Percentiles rank a stretch among this genome's conserved stretches.
phyloP scores from a whole-genome alignment of 2,329 filamentous ascomycete species.

The Chrysoporthe cubensis region DNA sequence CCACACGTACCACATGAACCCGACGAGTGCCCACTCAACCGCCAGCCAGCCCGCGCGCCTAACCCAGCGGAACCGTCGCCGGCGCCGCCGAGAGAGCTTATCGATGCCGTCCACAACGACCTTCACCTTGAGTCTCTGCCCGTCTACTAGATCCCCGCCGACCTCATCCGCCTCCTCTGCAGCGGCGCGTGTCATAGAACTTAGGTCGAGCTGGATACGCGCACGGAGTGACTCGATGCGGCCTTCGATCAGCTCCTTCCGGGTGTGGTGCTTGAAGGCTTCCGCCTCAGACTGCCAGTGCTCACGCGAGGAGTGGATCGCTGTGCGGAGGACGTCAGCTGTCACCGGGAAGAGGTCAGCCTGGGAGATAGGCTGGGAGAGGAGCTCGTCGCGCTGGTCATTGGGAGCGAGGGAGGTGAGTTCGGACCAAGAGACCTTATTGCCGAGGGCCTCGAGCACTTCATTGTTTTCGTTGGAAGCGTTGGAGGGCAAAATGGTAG shows the following conservation, averaged over 20 bases:
- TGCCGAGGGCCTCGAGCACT: slow-evolving; percentile 31
- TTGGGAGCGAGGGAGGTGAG: slow-evolving; percentile 48
- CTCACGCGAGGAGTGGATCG: slow-evolving; percentile 52
- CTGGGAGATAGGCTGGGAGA: slow-evolving; percentile 42
- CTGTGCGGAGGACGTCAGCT: slow-evolving; percentile 54
- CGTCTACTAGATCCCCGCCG: slow-evolving; percentile 73
- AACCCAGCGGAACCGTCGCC: slow-evolving; percentile 72
- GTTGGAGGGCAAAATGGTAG: slow-evolving; percentile 43
- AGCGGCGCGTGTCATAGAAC: slow-evolving; percentile 65
- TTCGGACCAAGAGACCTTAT: slow-evolving; percentile 46
- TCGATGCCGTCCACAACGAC: slow-evolving; percentile 78
- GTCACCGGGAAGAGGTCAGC: slow-evolving; percentile 55
- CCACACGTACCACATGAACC: slow-evolving; percentile 95
- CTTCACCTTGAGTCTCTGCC: slow-evolving; percentile 80
- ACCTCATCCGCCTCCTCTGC: slow-evolving; percentile 82
- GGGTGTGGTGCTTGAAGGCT: slow-evolving; percentile 60
- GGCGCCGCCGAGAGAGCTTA: slow-evolving; percentile 71
- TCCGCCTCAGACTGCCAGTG: slow-evolving; percentile 65
- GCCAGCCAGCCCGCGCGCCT: slow-evolving; percentile 77
- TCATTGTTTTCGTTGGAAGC: slow-evolving; percentile 31
- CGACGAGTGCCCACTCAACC: slow-evolving; percentile 86
- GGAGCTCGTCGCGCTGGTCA: slow-evolving; percentile 35
- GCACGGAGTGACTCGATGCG: slow-evolving; percentile 55
- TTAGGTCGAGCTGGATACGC: slow-evolving; percentile 57
- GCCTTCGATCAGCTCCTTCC: slow-evolving; percentile 56